Conservation (phyloP, 768 basidiomycete genomes). For the Naganishia onofrii region DNA sequence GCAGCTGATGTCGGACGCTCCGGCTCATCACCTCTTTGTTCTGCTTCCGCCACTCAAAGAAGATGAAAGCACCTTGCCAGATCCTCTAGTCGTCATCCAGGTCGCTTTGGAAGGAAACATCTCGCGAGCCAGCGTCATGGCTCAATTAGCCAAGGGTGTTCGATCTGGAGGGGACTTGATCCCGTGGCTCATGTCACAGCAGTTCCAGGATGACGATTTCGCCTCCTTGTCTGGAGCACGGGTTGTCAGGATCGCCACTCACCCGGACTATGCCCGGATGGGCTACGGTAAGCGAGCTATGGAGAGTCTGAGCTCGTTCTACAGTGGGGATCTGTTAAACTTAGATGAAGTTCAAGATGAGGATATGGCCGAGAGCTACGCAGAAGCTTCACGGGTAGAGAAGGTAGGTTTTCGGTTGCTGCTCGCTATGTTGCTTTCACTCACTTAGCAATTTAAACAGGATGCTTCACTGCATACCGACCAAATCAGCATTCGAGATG, state of each 20-base stretch:
- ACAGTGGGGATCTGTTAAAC: conserved; percentile 86
- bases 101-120: conserved; percentile 95
- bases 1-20: conserved; percentile 94
- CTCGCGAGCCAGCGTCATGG: conserved; percentile 76
- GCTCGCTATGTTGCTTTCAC: background rate
- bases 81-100: conserved; percentile 91
- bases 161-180: conserved; percentile 94
- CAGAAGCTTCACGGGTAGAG: conserved; percentile 54
- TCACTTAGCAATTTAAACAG: conserved; percentile 42
- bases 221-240: conserved; percentile 85
- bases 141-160: conserved; percentile 75
- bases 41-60: conserved; percentile 87
- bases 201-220: conserved; percentile 91
- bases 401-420: conserved; percentile 21
- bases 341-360: conserved; percentile 65
- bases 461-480: conserved; percentile 70
- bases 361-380: conserved; percentile 61
- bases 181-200: conserved; percentile 88
- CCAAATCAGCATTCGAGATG: conserved; percentile 66
- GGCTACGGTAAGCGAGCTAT: conserved; percentile 91
- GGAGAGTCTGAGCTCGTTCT: conserved; percentile 81
- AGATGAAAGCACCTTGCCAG: conserved; percentile 84
- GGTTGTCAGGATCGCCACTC: conserved; percentile 87
- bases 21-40: conserved; percentile 94
- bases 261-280: conserved; percentile 97